Evolutionary conservation across 768 basidiomycete species (phyloP), one percentile per base, ranked within the genome.

Genomic region (Coprinellus aureogranulatus): DNA sequence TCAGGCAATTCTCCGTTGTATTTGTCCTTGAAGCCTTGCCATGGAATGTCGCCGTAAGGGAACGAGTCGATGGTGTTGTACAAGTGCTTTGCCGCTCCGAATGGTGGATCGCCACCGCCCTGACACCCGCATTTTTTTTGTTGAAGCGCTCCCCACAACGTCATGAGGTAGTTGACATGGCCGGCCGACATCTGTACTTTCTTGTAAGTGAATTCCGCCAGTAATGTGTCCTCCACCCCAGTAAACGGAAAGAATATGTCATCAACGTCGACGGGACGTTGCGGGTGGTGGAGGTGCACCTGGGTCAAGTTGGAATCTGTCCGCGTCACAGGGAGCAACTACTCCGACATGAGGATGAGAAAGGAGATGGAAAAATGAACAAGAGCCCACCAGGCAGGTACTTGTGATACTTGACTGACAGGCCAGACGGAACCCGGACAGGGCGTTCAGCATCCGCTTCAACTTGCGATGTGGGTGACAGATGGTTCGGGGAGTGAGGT

Each of bases 31-130:
- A 79, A 73, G 2, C 61, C 65, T 5, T 69, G 20, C 77, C 78
- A 81, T 0, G 75, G 70, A 11, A 67, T 66, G 27, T 73, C 72
- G 12, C 76, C 75, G n/a, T 68, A 52, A 6, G 51, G 54, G 22
- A 71, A 77, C 0, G 55, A 51, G 48, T 80, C 73, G 26, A 81
- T 78, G 0, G 22, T 3, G 68, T 46, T 51, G 3, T 60, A 53
- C 39, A 65, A 63, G 67, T 65, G 67, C 1, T 27, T 68, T 23
- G 1, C 69, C 44, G 16, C 20, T 16, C 10, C 4, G 20, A 18
- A n/a, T n/a, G n/a, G n/a, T n/a, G n/a, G n/a, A n/a, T n/a, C n/a
- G n/a, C n/a, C n/a, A n/a, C n/a, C n/a, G n/a, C n/a, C n/a, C n/a
- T n/a, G n/a, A n/a, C n/a, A n/a, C n/a, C n/a, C n/a, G n/a, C n/a